Evolutionary conservation across 2,329 filamentous ascomycete genomes (phyloP).

Genomic region (Fusarium nelsonii): DNA sequence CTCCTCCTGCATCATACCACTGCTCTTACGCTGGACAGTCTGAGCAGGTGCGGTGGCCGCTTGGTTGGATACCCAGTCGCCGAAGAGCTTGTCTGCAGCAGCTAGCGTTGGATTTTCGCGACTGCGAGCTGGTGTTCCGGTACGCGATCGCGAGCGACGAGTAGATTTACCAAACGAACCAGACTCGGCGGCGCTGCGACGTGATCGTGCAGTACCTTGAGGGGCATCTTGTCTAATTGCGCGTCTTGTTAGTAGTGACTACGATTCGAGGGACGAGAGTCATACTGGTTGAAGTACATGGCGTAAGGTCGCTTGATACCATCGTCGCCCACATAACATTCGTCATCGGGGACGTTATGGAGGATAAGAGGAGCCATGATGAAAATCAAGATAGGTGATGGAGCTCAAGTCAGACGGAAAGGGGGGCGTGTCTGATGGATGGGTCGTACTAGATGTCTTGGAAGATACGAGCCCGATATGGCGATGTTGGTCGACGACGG

Average conservation of each 20-base stretch:
- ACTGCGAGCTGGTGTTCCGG: slow-evolving; percentile 66
- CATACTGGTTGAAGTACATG: slow-evolving; percentile 74
- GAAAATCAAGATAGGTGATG: slow-evolving; percentile 4
- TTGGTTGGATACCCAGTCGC: slow-evolving; percentile 67
- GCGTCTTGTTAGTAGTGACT: slow-evolving; percentile 12
- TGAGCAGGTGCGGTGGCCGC: slow-evolving; percentile 50
- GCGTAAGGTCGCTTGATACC: slow-evolving; percentile 74
- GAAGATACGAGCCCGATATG: slow-evolving; percentile 8
- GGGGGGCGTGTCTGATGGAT: background rate
- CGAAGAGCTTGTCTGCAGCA: slow-evolving; percentile 72
- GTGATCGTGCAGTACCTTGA: slow-evolving; percentile 61
- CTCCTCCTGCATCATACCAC: slow-evolving; percentile 57
- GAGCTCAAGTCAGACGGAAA: slow-evolving; percentile 2
- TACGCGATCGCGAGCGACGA: slow-evolving; percentile 71
- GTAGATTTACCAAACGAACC: slow-evolving; percentile 77
- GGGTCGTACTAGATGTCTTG: slow-evolving; percentile 7
- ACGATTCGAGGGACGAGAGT: background rate
- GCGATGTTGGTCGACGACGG: slow-evolving; percentile 7
- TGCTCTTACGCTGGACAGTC: slow-evolving; percentile 53
- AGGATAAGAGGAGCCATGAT: slow-evolving; percentile 74
- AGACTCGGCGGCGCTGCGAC: slow-evolving; percentile 68
- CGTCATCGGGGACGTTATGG: slow-evolving; percentile 76
- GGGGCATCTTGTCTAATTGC: slow-evolving; percentile 64
- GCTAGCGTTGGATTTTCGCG: slow-evolving; percentile 72
- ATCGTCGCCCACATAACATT: slow-evolving; percentile 74